Evolutionary conservation across 2,329 filamentous ascomycete genomes (phyloP).

Genomic region (Calonectria naviculata): DNA sequence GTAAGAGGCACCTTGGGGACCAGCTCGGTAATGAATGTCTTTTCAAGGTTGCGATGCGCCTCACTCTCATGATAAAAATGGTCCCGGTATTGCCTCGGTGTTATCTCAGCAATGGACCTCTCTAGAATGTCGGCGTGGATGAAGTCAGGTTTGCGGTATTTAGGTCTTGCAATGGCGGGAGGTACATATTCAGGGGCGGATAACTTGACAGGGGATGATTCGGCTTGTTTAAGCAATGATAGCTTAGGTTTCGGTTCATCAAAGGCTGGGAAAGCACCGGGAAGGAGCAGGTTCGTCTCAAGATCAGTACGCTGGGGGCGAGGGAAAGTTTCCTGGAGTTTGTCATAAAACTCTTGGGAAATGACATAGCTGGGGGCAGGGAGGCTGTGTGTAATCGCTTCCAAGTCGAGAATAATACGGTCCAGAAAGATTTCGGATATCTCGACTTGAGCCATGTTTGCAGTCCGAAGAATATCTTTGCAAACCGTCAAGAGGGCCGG

Average conservation of each 20-base stretch:
- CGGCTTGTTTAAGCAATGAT: neutral
- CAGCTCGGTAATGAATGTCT: conserved; percentile 34
- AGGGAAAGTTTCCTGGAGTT: conserved; percentile 36
- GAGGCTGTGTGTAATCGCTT: conserved; percentile 40
- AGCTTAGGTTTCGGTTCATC: conserved; percentile 24
- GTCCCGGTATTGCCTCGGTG: conserved; percentile 28
- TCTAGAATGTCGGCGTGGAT: conserved; percentile 22
- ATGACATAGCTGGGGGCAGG: conserved; percentile 44
- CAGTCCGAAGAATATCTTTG: conserved; percentile 33
- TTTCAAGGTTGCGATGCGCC: conserved; percentile 31
- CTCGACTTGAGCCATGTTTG: conserved; percentile 5
- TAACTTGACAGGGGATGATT: neutral
- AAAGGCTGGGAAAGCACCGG: conserved; percentile 41
- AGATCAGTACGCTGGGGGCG: conserved; percentile 27
- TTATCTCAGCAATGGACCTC: conserved; percentile 25
- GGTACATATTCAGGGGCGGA: neutral
- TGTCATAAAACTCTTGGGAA: conserved; percentile 37
- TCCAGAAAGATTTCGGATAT: conserved; percentile 41
- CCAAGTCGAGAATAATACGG: conserved; percentile 42
- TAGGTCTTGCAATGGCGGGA: conserved; percentile 20
- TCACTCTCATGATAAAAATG: conserved; percentile 35
- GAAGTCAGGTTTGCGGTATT: conserved; percentile 26
- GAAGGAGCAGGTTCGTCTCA: conserved; percentile 30
- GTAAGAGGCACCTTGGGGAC: conserved; percentile 31
- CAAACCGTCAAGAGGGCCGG: conserved; percentile 41